phyloP scores from a whole-genome alignment of 2,329 filamentous ascomycete species.

The Xylariaceae sp. region DNA sequence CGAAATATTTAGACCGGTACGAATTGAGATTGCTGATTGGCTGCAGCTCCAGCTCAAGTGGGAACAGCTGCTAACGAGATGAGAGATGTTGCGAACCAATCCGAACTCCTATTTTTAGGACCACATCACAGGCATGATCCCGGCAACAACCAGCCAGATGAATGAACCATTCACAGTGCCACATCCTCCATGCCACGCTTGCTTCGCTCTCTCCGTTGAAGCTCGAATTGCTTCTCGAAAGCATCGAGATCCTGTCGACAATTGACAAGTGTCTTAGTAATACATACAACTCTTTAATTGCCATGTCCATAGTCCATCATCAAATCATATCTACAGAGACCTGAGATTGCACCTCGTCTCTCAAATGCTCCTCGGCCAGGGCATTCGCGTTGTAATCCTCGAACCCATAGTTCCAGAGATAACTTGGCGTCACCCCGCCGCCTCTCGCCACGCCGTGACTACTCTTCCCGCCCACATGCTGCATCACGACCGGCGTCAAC shows the following conservation, averaged over 20 bases:
- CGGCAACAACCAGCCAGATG: background rate
- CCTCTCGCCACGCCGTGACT: conserved; percentile 21
- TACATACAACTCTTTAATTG: background rate
- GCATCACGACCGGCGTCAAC: conserved; percentile 28
- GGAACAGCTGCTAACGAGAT: background rate
- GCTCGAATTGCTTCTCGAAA: background rate
- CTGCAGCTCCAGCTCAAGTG: background rate
- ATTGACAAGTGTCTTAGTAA: no score
- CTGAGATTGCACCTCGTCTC: background rate
- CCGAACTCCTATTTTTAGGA: background rate
- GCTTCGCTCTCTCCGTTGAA: background rate
- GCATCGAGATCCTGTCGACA: no score
- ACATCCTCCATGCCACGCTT: background rate
- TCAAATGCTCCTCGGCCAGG: conserved; percentile 22
- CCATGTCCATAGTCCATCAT: background rate
- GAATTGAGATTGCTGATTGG: background rate
- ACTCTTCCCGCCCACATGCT: conserved; percentile 29
- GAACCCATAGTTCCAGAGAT: conserved; percentile 23
- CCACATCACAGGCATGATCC: background rate
- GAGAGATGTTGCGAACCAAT: background rate
- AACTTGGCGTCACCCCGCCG: conserved; percentile 17
- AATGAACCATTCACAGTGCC: background rate
- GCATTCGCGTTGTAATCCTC: conserved; percentile 24
- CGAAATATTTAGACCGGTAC: no score
- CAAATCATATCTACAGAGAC: background rate